These are phyloP conservation scores for Cyberlindnera amylophila DNA, from an alignment of 805 yeast species.

Conservation along the genomic window DNA sequence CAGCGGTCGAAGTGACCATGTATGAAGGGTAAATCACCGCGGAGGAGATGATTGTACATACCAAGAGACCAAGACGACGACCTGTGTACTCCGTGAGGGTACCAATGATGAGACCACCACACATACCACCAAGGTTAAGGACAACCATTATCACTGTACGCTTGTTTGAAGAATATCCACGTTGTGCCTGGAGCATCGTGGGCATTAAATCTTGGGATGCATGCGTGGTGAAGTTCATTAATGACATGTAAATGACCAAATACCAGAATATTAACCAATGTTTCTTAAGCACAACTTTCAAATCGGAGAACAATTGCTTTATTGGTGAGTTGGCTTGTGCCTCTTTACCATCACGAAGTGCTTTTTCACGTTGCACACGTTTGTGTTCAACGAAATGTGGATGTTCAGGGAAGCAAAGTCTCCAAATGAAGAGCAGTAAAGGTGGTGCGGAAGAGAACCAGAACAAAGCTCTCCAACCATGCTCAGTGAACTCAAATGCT, in stretches of 20 bases:
- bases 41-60: conserved; percentile 51
- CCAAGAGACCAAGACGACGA: conserved; percentile 52
- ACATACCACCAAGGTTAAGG: conserved; percentile 63
- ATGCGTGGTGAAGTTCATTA: conserved; percentile 69
- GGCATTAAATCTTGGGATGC: conserved; percentile 76
- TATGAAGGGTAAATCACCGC: conserved; percentile 62
- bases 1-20: conserved; percentile 30
- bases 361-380: conserved; percentile 22
- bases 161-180: conserved; percentile 40
- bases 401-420: conserved; percentile 58
- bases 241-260: conserved; percentile 59
- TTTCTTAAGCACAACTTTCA: conserved; percentile 36
- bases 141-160: conserved; percentile 59
- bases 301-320: conserved; percentile 26
- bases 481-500: conserved; percentile 48
- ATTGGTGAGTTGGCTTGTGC: conserved; percentile 20
- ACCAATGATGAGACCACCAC: conserved; percentile 60
- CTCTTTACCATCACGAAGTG: conserved; percentile 26
- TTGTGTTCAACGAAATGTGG: conserved; percentile 41
- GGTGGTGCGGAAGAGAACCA: conserved; percentile 76
- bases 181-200: conserved; percentile 53
- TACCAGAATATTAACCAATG: conserved; percentile 63
- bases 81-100: conserved; percentile 57
- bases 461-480: conserved; percentile 67
- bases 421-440: conserved; percentile 52